Percentiles rank a stretch among this genome's conserved stretches.
phyloP scores from a whole-genome alignment of 306 rosid genomes.

The Cyamopsis tetragonoloba region DNA sequence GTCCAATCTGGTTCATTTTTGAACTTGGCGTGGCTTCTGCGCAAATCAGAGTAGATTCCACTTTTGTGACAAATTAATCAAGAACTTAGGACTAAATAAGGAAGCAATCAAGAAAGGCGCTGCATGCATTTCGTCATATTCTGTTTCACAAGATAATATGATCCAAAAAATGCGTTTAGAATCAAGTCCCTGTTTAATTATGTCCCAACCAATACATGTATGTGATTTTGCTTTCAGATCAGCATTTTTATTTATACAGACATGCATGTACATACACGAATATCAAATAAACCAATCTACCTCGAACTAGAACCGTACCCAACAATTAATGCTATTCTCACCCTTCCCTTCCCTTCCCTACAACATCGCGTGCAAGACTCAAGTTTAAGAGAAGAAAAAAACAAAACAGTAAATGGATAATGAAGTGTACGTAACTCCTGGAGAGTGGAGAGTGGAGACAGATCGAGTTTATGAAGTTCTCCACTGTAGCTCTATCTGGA shows the following conservation, averaged over 20 bases:
- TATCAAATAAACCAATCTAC: slow-evolving; percentile 8
- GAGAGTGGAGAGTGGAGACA: too few relatives aligned
- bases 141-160: too few relatives aligned
- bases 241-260: slow-evolving; percentile 12
- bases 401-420: neutral
- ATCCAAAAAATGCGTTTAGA: too few relatives aligned
- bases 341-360: neutral
- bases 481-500: slow-evolving; percentile 91
- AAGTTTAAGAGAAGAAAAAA: neutral
- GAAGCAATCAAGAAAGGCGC: too few relatives aligned
- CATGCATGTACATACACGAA: slow-evolving; percentile 18
- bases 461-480: slow-evolving; percentile 40
- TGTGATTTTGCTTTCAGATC: slow-evolving; percentile 12
- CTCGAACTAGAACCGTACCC: neutral
- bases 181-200: too few relatives aligned
- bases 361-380: neutral
- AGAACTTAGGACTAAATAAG: too few relatives aligned
- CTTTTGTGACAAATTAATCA: too few relatives aligned
- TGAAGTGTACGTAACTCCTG: neutral
- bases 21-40: too few relatives aligned
- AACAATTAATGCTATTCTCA: neutral
- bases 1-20: too few relatives aligned
- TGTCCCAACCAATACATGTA: neutral
- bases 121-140: too few relatives aligned
- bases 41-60: too few relatives aligned